phyloP scores from a whole-genome alignment of 352 stramenopile species.

The Elongisporangium senticosum region DNA sequence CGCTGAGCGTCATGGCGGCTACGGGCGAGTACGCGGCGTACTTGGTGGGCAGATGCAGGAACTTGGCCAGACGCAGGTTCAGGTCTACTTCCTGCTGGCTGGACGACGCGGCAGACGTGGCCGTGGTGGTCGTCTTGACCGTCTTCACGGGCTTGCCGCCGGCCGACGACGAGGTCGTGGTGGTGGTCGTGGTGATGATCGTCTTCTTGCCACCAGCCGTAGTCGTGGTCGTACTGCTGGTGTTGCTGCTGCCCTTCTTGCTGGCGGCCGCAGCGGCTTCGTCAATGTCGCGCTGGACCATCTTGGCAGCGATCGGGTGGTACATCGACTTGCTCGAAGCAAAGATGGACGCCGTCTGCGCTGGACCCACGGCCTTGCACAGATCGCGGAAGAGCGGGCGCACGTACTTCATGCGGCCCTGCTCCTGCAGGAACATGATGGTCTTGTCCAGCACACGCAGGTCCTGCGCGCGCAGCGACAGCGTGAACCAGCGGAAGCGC shows the following conservation, averaged over 20 bases:
- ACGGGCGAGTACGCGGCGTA: constrained; percentile 25
- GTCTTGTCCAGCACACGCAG: constrained; percentile 32
- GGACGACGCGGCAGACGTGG: neutral
- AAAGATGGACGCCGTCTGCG: constrained; percentile 26
- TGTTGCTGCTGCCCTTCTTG: constrained; percentile 11
- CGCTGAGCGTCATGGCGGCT: constrained; percentile 14
- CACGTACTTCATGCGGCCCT: constrained; percentile 76
- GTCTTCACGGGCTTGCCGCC: neutral
- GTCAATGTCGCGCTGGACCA: constrained; percentile 56
- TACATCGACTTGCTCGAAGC: constrained; percentile 52
- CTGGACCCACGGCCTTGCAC: constrained; percentile 25
- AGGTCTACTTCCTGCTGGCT: neutral
- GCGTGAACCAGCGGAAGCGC: constrained; percentile 65
- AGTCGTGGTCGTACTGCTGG: neutral
- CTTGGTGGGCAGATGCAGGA: constrained; percentile 21
- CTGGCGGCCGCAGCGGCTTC: neutral
- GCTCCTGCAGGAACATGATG: constrained; percentile 49
- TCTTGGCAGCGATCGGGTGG: constrained; percentile 68
- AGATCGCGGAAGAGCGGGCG: constrained; percentile 62
- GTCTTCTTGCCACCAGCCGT: constrained; percentile 2
- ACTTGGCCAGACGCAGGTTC: constrained; percentile 12
- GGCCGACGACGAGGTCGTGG: neutral
- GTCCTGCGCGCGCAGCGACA: constrained; percentile 46
- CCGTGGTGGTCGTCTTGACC: neutral
- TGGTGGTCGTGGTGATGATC: constrained; percentile 1